phyloP scores from a whole-genome alignment of 768 basidiomycete species.

The Lentinula guzmanii region DNA sequence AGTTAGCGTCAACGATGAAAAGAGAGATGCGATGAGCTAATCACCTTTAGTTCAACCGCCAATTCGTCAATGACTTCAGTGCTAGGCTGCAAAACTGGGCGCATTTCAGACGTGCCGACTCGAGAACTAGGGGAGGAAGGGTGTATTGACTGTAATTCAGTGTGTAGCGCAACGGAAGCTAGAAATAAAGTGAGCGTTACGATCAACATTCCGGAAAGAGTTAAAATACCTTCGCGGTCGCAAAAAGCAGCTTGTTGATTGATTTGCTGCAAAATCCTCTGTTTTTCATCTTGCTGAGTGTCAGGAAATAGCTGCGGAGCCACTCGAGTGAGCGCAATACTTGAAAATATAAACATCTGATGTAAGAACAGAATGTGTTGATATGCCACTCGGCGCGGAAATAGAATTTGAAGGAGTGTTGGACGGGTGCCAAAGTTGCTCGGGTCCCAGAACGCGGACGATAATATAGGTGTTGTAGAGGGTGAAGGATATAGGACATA shows the following conservation, averaged over 20 bases:
- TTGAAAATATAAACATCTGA: slow-evolving; percentile 69
- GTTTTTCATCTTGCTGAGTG: slow-evolving; percentile 23
- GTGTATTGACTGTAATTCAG: slow-evolving; percentile 47
- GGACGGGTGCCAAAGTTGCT: slow-evolving; percentile 13
- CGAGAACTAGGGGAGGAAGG: slow-evolving; percentile 25
- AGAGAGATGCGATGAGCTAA: not conserved
- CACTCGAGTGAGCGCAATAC: slow-evolving; percentile 65
- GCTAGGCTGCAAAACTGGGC: slow-evolving; percentile 24
- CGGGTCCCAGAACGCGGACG: slow-evolving; percentile 10
- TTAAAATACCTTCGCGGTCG: slow-evolving; percentile 46
- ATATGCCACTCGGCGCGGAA: slow-evolving; percentile 63
- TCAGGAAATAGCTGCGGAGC: slow-evolving; percentile 60
- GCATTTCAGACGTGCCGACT: slow-evolving; percentile 31
- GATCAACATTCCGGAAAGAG: not conserved
- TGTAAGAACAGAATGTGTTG: slow-evolving; percentile 78
- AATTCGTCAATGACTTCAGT: slow-evolving; percentile 34
- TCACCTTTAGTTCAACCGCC: slow-evolving; percentile 40
- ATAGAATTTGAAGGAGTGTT: slow-evolving; percentile 32
- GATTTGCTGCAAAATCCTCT: slow-evolving; percentile 39
- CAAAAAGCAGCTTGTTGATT: slow-evolving; percentile 34
- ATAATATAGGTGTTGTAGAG: slow-evolving; percentile 16
- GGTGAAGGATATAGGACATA: slow-evolving; percentile 59
- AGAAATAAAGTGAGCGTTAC: not conserved
- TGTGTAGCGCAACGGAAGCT: slow-evolving; percentile 51
- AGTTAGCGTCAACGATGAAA: not conserved